Base-by-base conservation (phyloP, 805 yeast species). In the Ogataea trehalophila region DNA sequence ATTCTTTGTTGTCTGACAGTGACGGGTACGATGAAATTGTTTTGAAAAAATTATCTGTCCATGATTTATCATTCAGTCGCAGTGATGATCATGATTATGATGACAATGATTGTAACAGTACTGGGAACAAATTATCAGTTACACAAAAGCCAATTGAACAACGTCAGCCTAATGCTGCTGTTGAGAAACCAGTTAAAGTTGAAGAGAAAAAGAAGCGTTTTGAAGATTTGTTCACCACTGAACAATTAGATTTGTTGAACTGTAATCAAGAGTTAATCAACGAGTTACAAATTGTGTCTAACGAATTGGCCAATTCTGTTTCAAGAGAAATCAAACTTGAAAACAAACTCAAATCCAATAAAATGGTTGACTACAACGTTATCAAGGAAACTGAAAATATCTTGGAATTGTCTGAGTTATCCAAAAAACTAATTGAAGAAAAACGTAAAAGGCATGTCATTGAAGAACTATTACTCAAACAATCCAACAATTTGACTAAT, bases 271-370 rank as follows among this genome's bases (percentile, higher is more conserved):
- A 74, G 23, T 63, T 86, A 37, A 70, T 84, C 55, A 73, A 76
- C 46, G 92, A 86, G 58, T 65, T 87, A 37, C 84, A 82, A 49
- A 58, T 85, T 22, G 83, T 87, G 1, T 82, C 91, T 1, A 76
- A 77, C 23, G 95, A 86, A 57, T 69, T 87, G 43, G 91, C 90
- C 0, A 79, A 79, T 22, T 81, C 91, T 0, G 83, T 86, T 41
- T 76, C 79, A 45, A 69, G 94, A 37, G 95, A 87, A 60, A 69
- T 85, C n/a, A 61, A 70, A 17, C 60, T 86, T 40, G 90, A 83
- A 56, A 68, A 69, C 42, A 71, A 66, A 39, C 46, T 79, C 26
- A 49, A 46, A 6, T 22, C 52, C 4, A 38, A 40, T 13, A 44
- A 50, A 35, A 20, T 46, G 35, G 35, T 47, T 31, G 22, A 46